A percentile compares a stretch with the other conserved stretches of the same genome.
Evolutionary conservation across 768 basidiomycete species (phyloP).

Genomic region (Rhizopogon rudus): DNA sequence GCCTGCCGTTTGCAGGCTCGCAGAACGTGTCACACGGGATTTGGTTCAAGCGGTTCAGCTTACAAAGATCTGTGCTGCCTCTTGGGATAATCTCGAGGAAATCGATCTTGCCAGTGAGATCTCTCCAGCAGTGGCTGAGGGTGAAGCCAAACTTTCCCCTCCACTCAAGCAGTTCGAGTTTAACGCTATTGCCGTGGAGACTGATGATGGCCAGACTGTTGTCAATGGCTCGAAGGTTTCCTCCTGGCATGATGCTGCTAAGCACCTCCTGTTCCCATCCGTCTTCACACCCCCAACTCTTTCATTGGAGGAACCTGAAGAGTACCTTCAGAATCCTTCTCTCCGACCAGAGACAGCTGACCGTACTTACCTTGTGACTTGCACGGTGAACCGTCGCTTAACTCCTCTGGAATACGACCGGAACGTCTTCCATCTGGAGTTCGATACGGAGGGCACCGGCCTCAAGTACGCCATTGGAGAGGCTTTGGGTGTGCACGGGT

Average conservation of each 20-base stretch:
- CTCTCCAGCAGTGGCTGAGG: slow-evolving; percentile 13
- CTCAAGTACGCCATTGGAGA: slow-evolving; percentile 95
- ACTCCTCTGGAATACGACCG: slow-evolving; percentile 96
- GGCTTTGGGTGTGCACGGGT: slow-evolving; percentile 94
- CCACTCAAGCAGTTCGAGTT: slow-evolving; percentile 56
- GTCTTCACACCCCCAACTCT: slow-evolving; percentile 57
- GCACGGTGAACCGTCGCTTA: slow-evolving; percentile 89
- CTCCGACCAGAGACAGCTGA: slow-evolving; percentile 86
- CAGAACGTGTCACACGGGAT: slow-evolving; percentile 40
- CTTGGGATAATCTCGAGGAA: slow-evolving; percentile 66
- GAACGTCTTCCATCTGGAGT: slow-evolving; percentile 98
- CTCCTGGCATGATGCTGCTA: slow-evolving; percentile 84
- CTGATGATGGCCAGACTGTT: slow-evolving; percentile 49
- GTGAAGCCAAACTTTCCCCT: slow-evolving; percentile 17
- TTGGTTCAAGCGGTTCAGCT: slow-evolving; percentile 40
- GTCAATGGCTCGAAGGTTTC: slow-evolving; percentile 56
- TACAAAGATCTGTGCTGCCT: slow-evolving; percentile 45
- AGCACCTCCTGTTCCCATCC: slow-evolving; percentile 84
- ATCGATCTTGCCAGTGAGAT: slow-evolving; percentile 36
- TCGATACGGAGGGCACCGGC: slow-evolving; percentile 87
- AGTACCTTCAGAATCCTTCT: slow-evolving; percentile 56
- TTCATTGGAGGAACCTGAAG: slow-evolving; percentile 26
- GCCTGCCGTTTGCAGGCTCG: slow-evolving; percentile 45
- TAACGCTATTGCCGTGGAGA: slow-evolving; percentile 72
- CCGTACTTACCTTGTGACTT: slow-evolving; percentile 89